A percentile compares a stretch with the other conserved stretches of the same genome.
Conservation (phyloP, 306 rosid species). For the Trichosanthes truncata region DNA sequence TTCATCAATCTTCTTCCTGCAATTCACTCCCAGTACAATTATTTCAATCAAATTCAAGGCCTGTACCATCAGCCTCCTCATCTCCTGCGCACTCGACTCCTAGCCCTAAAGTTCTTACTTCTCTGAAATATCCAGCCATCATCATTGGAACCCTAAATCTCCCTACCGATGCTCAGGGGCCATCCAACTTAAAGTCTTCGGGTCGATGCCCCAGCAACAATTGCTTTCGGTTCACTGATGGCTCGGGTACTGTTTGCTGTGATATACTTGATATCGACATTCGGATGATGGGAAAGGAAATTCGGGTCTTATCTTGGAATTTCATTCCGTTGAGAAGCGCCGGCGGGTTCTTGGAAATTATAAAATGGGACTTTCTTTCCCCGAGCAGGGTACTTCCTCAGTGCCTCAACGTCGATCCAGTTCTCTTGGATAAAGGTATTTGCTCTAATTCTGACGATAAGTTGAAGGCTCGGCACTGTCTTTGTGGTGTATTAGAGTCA, state of each 20-base stretch:
- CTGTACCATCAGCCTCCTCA: neutral
- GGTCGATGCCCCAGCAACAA: slow-evolving; percentile 30
- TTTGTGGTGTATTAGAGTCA: slow-evolving; percentile 45
- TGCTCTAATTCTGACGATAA: neutral
- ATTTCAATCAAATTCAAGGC: slow-evolving; percentile 3
- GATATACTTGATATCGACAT: slow-evolving; percentile 50
- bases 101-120: slow-evolving; percentile 30
- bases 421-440: slow-evolving; percentile 19
- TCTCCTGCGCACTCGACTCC: slow-evolving; percentile 3
- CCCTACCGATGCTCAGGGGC: slow-evolving; percentile 11
- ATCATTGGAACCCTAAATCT: slow-evolving; percentile 50
- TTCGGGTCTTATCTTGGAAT: slow-evolving; percentile 60
- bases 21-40: slow-evolving; percentile 3
- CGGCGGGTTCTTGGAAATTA: slow-evolving; percentile 60
- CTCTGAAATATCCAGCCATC: slow-evolving; percentile 31
- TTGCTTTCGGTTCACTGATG: slow-evolving; percentile 71
- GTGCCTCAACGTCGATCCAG: slow-evolving; percentile 10
- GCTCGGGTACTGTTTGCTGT: slow-evolving; percentile 56
- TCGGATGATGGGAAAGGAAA: slow-evolving; percentile 26
- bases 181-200: slow-evolving; percentile 9
- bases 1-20: slow-evolving; percentile 9
- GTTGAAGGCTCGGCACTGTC: slow-evolving; percentile 22
- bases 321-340: slow-evolving; percentile 50
- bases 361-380: slow-evolving; percentile 45
- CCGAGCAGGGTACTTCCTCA: slow-evolving; percentile 10